These are phyloP conservation scores for Mycena citricolor DNA, from an alignment of 1,284 basidiomycete genomes.

Conservation along the genomic window DNA sequence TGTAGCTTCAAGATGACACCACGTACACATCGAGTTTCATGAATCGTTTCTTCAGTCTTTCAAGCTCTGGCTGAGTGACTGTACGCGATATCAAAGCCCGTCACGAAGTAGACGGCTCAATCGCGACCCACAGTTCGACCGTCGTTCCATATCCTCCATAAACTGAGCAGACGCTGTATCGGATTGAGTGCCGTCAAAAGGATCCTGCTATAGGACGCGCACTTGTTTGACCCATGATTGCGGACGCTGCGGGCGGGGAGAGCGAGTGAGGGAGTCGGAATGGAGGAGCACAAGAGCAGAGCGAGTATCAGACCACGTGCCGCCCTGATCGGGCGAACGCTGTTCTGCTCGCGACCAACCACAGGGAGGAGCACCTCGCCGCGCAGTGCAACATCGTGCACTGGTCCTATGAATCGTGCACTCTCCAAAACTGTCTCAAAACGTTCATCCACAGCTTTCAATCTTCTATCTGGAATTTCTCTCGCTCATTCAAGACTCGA, in stretches of 20 bases:
- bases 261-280: not conserved
- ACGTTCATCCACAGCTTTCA: not conserved
- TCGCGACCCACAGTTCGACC: slow-evolving; percentile 81
- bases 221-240: slow-evolving; percentile 25
- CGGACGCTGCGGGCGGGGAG: too few species aligned
- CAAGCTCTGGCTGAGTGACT: slow-evolving; percentile 92
- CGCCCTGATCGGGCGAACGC: too few species aligned
- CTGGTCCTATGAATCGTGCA: slow-evolving; percentile 15
- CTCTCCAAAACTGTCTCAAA: slow-evolving; percentile 4
- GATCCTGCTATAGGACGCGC: too few species aligned
- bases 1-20: slow-evolving; percentile 1
- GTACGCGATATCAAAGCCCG: slow-evolving; percentile 16
- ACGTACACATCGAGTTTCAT: slow-evolving; percentile 85
- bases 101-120: not conserved
- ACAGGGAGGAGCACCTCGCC: too few species aligned
- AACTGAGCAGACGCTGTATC: slow-evolving; percentile 65
- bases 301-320: too few species aligned
- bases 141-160: slow-evolving; percentile 92
- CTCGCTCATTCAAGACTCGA: slow-evolving; percentile 7
- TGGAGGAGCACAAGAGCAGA: slow-evolving; percentile 1
- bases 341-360: too few species aligned
- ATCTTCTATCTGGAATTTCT: slow-evolving; percentile 23
- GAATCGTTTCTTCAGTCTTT: slow-evolving; percentile 96
- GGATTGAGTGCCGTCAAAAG: not conserved
- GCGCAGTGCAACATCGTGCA: too few species aligned